Percentiles rank a stretch among this genome's conserved stretches.
Conservation (phyloP, 2,329 filamentous ascomycete species). For the Aspergillus intermedius region DNA sequence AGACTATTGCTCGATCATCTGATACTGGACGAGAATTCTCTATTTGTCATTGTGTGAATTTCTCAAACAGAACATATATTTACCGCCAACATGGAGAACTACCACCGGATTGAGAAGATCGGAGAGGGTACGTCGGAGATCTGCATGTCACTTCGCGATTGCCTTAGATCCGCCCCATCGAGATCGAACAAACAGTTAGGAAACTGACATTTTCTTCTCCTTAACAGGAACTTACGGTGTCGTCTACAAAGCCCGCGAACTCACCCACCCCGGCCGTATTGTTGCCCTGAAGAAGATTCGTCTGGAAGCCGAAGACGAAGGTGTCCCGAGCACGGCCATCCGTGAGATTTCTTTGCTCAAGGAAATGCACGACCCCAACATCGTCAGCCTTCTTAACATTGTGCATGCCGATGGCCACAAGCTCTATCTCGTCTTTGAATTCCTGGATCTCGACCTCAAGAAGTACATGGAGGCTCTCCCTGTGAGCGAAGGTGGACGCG, state of each 20-base stretch:
- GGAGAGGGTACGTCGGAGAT: constrained; percentile 66
- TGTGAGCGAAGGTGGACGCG: constrained; percentile 74
- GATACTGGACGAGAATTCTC: constrained; percentile 3
- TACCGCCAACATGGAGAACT: constrained; percentile 69
- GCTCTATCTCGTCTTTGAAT: constrained; percentile 88
- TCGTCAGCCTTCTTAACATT: constrained; percentile 82
- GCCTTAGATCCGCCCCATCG: neutral
- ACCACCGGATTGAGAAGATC: constrained; percentile 94
- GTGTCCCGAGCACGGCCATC: constrained; percentile 85
- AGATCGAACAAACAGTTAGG: neutral
- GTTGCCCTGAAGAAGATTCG: constrained; percentile 94
- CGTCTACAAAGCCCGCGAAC: constrained; percentile 88
- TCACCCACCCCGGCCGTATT: constrained; percentile 73
- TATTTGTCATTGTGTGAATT: neutral
- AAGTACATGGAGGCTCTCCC: constrained; percentile 94
- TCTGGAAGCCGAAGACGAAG: constrained; percentile 90
- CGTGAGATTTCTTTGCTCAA: constrained; percentile 91
- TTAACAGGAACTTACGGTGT: constrained; percentile 79
- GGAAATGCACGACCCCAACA: constrained; percentile 88
- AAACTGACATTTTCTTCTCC: neutral
- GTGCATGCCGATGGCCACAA: constrained; percentile 93
- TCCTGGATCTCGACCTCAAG: constrained; percentile 84
- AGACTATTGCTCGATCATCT: neutral
- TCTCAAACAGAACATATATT: constrained; percentile 1
- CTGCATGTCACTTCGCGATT: constrained; percentile 1